Base-by-base conservation (phyloP, 2,329 filamentous ascomycete species). In the Trichoderma afroharzianum region DNA sequence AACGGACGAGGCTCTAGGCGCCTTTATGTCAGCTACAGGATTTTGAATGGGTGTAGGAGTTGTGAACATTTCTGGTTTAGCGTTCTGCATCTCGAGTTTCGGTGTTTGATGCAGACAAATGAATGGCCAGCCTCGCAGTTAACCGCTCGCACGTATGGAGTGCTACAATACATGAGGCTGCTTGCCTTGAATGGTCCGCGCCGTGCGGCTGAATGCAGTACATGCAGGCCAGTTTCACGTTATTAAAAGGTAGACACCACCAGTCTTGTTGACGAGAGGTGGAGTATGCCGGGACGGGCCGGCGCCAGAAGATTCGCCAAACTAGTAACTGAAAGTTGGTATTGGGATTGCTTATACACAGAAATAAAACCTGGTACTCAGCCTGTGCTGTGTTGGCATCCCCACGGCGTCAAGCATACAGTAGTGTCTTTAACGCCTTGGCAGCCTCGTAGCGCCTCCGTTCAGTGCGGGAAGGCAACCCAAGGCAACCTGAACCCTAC, bases 171-270 rank as follows among this genome's bases (percentile, higher is more conserved):
- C 21, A 53, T 3, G 9, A 24, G 47, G n/a, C 21, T 53, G 11
- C 2, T 53, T 6, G 21, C 5, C 11, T 3, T 53, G 47, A 24
- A 21, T 50, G 21, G 47, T 53, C 39, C 7, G 39, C 11, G 47
- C 9, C n/a, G 11, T 53, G 47, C 47, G 47, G 21, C 47, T 53
- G 47, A 53, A 24, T 14, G n/a, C 1, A 43, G 36, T 39, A 39
- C 0, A 8, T 18, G 15, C 36, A 18, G 1, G 0, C 36, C 1
- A 39, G 36, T 3, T 39, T 18, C 3, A 1, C 36, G 1, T 39
- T 18, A 6, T 39, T 6, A 39, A 6, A 39, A 39, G 36, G 36
- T 15, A 0, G 0, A 15, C 7, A n/a, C n/a, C n/a, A 39, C 36
- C 36, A 18, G 6, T 39, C 36, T 18, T 39, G 18, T 15, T 18